Conservation (phyloP, 345 rosid genomes). For the Nephelium lappaceum region DNA sequence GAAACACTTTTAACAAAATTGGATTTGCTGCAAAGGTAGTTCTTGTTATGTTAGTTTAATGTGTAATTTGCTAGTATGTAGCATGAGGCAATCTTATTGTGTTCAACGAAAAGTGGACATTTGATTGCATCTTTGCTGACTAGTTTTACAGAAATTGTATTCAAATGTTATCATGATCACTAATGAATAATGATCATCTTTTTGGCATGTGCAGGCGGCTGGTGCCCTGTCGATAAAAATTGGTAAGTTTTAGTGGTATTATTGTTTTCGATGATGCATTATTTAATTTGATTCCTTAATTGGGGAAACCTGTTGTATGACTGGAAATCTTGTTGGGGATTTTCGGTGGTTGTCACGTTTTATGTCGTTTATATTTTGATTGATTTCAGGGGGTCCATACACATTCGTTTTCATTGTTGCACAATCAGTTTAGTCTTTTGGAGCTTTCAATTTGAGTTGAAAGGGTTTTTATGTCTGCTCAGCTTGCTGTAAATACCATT, state of each 20-base stretch:
- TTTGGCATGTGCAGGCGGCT: conserved; percentile 70
- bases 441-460: neutral
- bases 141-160: neutral
- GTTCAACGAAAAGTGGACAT: neutral
- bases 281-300: neutral
- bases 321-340: neutral
- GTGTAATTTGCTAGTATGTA: neutral
- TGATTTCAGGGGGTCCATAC: neutral
- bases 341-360: neutral
- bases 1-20: neutral
- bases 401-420: neutral
- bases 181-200: neutral
- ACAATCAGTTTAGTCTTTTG: neutral
- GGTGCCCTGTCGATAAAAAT: conserved; percentile 91
- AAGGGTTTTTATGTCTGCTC: neutral
- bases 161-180: neutral
- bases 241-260: conserved; percentile 58
- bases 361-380: neutral
- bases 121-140: neutral
- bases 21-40: neutral
- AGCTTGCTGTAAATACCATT: neutral
- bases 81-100: neutral
- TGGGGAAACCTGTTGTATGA: neutral
- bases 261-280: conserved; percentile 13
- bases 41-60: neutral